Base-by-base conservation (phyloP, 2,329 filamentous ascomycete species). In the Penicillium hesseltinei region DNA sequence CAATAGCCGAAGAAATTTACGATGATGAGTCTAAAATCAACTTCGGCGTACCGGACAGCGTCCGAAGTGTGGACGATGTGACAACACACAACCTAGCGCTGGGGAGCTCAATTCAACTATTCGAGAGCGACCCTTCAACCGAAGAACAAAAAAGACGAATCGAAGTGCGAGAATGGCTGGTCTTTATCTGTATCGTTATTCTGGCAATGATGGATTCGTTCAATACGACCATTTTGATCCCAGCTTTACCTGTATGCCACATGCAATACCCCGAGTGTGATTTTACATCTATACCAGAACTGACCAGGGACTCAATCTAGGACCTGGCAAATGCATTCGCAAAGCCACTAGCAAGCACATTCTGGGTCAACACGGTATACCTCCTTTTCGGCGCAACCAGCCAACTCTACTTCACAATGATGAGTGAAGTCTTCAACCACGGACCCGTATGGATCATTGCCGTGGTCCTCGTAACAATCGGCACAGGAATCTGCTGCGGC, bases 331-430 rank as follows among this genome's bases (percentile, higher is more conserved):
- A 40, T 45, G 66, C 17, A 60, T 74, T 60, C 64, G 79, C 25
- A 49, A 72, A 44, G 65, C 74, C 56, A 57, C 71, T 60, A 61
- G 76, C 35, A 10, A 71, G 75, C 46, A 71, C 76, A 0, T 78
- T 82, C 56, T 84, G 81, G 82, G 73, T 79, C 13, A 79, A 77
- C 2, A 78, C 80, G 0, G 74, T 76, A 4, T 83, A 81, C 57
- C 72, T 83, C 0, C 67, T 82, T 5, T 60, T 66, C 50, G 69
- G 64, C 49, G 66, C 69, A 19, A 61, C 64, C 11, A 67, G 69
- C 13, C 69, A 71, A 42, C 54, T 67, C 1, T 61, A 71, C 11
- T 71, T 70, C 54, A 58, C 67, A 21, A 71, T 72, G 63, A 46
- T 71, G 15, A 66, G 68, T 19, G 67, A 71, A 17, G 61, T 72